Evolutionary conservation across 129 eudicot species (phyloP).

Genomic region (Pseudognaphalium luteoalbum): DNA sequence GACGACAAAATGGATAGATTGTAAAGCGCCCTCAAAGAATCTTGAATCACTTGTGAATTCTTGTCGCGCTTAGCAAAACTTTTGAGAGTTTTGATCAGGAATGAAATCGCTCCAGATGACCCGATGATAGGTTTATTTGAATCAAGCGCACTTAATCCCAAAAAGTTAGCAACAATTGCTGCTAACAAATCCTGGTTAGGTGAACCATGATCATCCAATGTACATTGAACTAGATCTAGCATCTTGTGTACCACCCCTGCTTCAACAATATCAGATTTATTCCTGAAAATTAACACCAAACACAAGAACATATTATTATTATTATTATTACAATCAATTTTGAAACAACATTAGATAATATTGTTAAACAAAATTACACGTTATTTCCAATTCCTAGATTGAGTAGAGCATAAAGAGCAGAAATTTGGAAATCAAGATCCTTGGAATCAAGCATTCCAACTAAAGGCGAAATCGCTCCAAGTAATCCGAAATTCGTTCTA

Average conservation of each 20-base stretch:
- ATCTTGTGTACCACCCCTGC: slow-evolving; percentile 95
- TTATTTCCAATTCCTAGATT: slow-evolving; percentile 85
- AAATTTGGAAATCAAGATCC: slow-evolving; percentile 41
- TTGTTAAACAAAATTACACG: slow-evolving; percentile 31
- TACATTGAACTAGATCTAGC: slow-evolving; percentile 59
- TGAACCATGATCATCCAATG: slow-evolving; percentile 23
- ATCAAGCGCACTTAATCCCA: slow-evolving; percentile 88
- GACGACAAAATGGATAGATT: slow-evolving; percentile 68
- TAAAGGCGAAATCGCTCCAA: slow-evolving; percentile 82
- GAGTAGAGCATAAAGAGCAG: slow-evolving; percentile 79
- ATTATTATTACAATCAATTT: no score
- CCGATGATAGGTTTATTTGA: slow-evolving; percentile 79
- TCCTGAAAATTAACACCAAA: slow-evolving; percentile 46
- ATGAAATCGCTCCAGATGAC: slow-evolving; percentile 74
- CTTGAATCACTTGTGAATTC: slow-evolving; percentile 54
- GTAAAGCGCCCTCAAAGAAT: slow-evolving; percentile 70
- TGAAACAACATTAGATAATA: slow-evolving; percentile 9
- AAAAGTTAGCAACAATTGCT: slow-evolving; percentile 78
- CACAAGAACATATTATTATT: no score
- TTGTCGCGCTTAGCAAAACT: slow-evolving; percentile 14
- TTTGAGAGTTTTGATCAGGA: slow-evolving; percentile 54
- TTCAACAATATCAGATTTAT: slow-evolving; percentile 84
- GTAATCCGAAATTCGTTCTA: slow-evolving; percentile 56
- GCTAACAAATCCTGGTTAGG: slow-evolving; percentile 40
- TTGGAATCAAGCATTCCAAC: slow-evolving; percentile 62